These are phyloP conservation scores for Poa pratensis DNA, from an alignment of 176 grass and related monocot species.

Conservation along the genomic window DNA sequence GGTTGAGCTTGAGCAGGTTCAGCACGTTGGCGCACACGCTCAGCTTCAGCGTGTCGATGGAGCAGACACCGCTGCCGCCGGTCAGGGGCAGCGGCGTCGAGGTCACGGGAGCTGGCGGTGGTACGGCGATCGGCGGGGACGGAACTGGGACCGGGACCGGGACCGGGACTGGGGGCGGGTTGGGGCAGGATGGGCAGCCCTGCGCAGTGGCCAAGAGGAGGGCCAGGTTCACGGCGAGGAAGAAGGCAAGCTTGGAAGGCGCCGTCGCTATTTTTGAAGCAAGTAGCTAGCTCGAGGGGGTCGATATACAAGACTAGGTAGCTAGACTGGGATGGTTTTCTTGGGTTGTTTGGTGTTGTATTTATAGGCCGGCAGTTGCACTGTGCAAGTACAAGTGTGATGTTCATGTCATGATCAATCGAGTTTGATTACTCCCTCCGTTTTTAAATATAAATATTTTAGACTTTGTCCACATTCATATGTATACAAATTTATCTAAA, in stretches of 20 bases:
- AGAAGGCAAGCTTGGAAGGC: constrained; percentile 20
- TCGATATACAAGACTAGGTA: background rate
- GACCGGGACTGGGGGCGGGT: background rate
- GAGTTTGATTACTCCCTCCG: background rate
- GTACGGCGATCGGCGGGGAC: background rate
- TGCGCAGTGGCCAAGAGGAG: constrained; percentile 27
- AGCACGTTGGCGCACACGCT: constrained; percentile 50
- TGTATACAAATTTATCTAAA: no score
- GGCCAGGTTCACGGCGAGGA: constrained; percentile 36
- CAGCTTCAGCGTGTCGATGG: constrained; percentile 55
- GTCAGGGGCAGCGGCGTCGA: background rate
- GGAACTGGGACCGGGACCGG: background rate
- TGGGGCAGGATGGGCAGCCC: constrained; percentile 39
- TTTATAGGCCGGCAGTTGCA: background rate
- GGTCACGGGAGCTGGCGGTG: background rate
- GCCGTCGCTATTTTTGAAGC: constrained; percentile 32
- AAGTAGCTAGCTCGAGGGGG: background rate
- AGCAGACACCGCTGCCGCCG: constrained; percentile 21
- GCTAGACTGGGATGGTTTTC: background rate
- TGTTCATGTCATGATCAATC: constrained; percentile 2
- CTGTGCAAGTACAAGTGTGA: background rate
- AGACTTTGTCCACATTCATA: no score
- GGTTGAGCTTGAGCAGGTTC: constrained; percentile 31
- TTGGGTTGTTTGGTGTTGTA: background rate
- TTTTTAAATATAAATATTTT: no score